Base-by-base conservation (phyloP, 108 stramenopile species). In the Pseudonitzschia delicatissima region DNA sequence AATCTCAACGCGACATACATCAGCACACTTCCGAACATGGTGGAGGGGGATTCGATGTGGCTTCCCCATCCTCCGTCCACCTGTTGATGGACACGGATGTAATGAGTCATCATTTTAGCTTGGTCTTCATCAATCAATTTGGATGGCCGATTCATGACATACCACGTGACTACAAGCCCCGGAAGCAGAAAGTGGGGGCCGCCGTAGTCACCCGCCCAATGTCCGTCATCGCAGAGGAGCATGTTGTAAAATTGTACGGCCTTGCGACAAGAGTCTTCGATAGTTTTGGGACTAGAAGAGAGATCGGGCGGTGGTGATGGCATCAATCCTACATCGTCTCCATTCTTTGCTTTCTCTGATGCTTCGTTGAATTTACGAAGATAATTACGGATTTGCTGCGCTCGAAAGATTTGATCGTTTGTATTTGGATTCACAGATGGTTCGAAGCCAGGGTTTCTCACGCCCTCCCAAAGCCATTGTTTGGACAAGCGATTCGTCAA, bases 1-100 rank as follows among this genome's bases (percentile, higher is more conserved):
- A 98, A 68, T 27, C 98, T 87, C 37, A 96, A 64, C 12, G 97
- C 87, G 28, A 94, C 84, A 78, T 99, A 99, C 67, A 82, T 86
- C 20, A 98, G 64, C 2, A 90, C 82, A 2, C 95, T 86, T 55
- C 98, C 98, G 81, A 99, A 98, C 96, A 98, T 97, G 49, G 98
- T 98, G 34, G 88, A 87, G 0, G 97, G 95, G 42, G 93, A 88
- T 80, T 99, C 97, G 59, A 99, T 90, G 68, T 99, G 98, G 28
- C 95, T 97, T 28, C 98, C 98, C 98, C 98, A 99, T 51, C 97
- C 97, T 3, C 98, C 98, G 76, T 99, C 97, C 13, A 78, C 69
- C 72, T 98, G 99, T 77, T 99, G 97, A 68, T 99, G 99, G 40
- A 85, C 87, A 55, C 67, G 76, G 13, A 98, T 81, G 71, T 94